phyloP scores from a whole-genome alignment of 306 rosid species.

The Arachis hypogaea region DNA sequence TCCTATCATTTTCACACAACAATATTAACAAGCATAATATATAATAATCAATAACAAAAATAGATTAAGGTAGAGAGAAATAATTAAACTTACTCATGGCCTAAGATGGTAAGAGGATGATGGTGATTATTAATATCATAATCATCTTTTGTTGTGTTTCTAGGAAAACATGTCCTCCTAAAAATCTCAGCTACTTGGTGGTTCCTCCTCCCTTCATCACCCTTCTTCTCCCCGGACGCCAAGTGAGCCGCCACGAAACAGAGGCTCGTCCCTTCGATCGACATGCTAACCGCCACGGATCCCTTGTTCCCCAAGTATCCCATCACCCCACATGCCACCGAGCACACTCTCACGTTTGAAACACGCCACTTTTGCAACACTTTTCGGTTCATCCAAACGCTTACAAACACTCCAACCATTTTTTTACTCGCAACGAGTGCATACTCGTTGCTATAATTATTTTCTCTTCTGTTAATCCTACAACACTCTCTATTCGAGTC shows the following conservation, averaged over 20 bases:
- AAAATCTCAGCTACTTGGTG: slow-evolving; percentile 81
- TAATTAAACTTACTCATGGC: slow-evolving; percentile 78
- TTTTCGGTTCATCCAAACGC: slow-evolving; percentile 80
- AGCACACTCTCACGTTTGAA: slow-evolving; percentile 76
- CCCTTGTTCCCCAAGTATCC: slow-evolving; percentile 98
- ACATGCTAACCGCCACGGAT: slow-evolving; percentile 80
- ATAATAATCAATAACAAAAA: too few relatives aligned
- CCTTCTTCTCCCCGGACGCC: slow-evolving; percentile 90
- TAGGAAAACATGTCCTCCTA: slow-evolving; percentile 67
- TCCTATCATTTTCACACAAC: too few relatives aligned
- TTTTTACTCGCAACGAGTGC: slow-evolving; percentile 77
- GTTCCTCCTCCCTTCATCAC: slow-evolving; percentile 79
- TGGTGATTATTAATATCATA: background rate
- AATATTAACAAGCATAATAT: too few relatives aligned
- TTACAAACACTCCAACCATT: slow-evolving; percentile 92
- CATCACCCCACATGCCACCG: slow-evolving; percentile 97
- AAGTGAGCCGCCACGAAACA: slow-evolving; percentile 87
- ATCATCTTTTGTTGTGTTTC: slow-evolving; percentile 39
- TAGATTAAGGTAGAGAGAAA: background rate
- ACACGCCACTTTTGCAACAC: slow-evolving; percentile 57
- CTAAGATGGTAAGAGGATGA: slow-evolving; percentile 68
- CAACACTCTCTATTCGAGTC: background rate
- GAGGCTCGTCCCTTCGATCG: slow-evolving; percentile 91
- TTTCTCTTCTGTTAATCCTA: background rate
- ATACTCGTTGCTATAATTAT: slow-evolving; percentile 41